These are phyloP conservation scores for Cyclotella atomus DNA, from an alignment of 108 stramenopile species.

Conservation along the genomic window DNA sequence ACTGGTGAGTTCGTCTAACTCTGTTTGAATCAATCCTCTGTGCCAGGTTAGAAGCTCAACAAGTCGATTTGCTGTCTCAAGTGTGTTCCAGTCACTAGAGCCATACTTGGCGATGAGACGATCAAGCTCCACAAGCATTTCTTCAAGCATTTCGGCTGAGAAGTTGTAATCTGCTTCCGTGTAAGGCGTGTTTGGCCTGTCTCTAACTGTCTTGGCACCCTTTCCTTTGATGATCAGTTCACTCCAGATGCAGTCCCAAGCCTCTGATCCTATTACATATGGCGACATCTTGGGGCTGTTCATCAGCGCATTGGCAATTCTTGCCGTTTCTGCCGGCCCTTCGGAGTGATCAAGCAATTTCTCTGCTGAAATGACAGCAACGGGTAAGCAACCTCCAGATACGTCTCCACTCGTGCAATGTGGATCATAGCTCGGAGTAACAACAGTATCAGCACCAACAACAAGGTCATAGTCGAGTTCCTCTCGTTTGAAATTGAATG, in stretches of 20 bases:
- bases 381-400: conserved; percentile 38
- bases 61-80: conserved; percentile 33
- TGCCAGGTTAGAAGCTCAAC: conserved; percentile 37
- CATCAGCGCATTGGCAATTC: conserved; percentile 22
- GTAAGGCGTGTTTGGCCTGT: background rate
- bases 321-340: conserved; percentile 31
- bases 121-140: background rate
- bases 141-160: background rate
- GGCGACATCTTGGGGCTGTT: conserved; percentile 19
- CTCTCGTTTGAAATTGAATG: conserved; percentile 14
- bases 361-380: conserved; percentile 44
- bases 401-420: conserved; percentile 23
- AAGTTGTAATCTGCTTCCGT: background rate
- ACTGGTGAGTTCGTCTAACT: conserved; percentile 31
- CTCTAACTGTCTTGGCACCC: conserved; percentile 15
- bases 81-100: conserved; percentile 23
- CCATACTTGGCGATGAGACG: conserved; percentile 41
- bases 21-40: conserved; percentile 11
- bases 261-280: conserved; percentile 20
- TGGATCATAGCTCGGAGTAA: conserved; percentile 38
- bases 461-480: conserved; percentile 30
- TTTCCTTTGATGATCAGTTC: conserved; percentile 36
- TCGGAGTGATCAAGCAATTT: conserved; percentile 22
- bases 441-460: conserved; percentile 34
- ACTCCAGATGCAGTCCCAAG: conserved; percentile 48